Base-by-base conservation (phyloP, 768 basidiomycete genomes). In the Rhizopogon rudus region DNA sequence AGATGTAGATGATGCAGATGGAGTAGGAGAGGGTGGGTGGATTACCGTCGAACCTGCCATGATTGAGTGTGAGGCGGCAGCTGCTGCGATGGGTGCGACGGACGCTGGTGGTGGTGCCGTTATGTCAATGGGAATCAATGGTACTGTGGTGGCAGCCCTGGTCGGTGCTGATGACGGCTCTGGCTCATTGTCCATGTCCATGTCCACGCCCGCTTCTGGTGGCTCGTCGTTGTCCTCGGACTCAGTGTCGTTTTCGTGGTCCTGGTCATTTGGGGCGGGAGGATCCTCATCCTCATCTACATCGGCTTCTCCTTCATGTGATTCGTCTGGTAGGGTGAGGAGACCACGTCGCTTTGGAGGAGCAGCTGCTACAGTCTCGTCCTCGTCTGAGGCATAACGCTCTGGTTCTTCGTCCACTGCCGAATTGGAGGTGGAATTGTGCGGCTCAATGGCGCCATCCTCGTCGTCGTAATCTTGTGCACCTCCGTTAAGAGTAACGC, bases 31-130 rank as follows among this genome's bases (percentile, higher is more conserved):
- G 5, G 72, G 67, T 2, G 75, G 69, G 10, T 69, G 69, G 14
- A 76, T 57, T 45, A 76, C 66, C 10, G 68, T 60, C 1, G 77
- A 71, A 20, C 75, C 76, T 6, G 78, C 75, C 76, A 79, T 79
- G 39, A 78, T 79, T 12, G 79, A 77, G n/a, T 76, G 74, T 3
- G 75, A 71, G 6, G 77, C 73, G 0, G 72, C 76, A 5, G 73
- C 72, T 1, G 72, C 70, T 39, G 68, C 60, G 28, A 68, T 62
- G 42, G 70, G 66, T 12, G 67, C 63, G 44, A 64, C 60, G 39
- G 65, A 57, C 6, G 65, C 57, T 5, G 64, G 52, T 10, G 56
- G 50, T 5, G 66, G 65, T 5, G 58, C 57, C 37, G 60, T 58
- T 5, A 55, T 51, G 17, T 55, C 54, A 28, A 56, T 49, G 48